phyloP scores from a whole-genome alignment of 305 asterid genomes.

The Fraxinus latifolia region DNA sequence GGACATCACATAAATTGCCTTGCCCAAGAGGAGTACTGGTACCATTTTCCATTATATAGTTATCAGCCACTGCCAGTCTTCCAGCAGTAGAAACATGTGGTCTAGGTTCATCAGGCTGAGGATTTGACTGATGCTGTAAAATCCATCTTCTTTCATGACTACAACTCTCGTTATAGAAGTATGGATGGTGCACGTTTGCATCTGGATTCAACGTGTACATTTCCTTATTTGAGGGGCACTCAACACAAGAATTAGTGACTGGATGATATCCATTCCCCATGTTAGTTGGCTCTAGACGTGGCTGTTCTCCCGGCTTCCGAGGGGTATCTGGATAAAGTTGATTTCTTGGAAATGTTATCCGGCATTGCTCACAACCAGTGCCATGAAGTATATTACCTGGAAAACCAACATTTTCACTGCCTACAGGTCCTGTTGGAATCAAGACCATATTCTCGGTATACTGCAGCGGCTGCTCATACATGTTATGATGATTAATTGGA shows the following conservation, averaged over 20 bases:
- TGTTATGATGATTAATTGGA: constrained; percentile 41
- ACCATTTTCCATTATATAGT: constrained; percentile 54
- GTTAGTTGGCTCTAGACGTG: constrained; percentile 48
- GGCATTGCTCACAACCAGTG: constrained; percentile 57
- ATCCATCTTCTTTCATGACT: constrained; percentile 71
- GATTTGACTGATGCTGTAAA: constrained; percentile 53
- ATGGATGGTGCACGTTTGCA: constrained; percentile 50
- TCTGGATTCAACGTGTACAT: constrained; percentile 49
- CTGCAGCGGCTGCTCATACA: constrained; percentile 61
- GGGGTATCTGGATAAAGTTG: constrained; percentile 53
- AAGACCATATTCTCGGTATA: constrained; percentile 52
- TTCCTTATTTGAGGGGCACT: constrained; percentile 72
- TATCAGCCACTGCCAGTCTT: constrained; percentile 39
- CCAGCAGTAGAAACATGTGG: constrained; percentile 51
- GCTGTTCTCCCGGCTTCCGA: constrained; percentile 61
- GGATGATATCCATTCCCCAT: constrained; percentile 67
- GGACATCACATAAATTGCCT: constrained; percentile 51
- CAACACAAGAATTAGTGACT: constrained; percentile 52
- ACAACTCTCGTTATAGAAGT: constrained; percentile 49
- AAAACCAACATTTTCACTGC: constrained; percentile 58
- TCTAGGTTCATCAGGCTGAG: constrained; percentile 54
- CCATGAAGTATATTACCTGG: constrained; percentile 72
- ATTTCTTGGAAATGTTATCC: constrained; percentile 57
- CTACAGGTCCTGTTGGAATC: constrained; percentile 45
- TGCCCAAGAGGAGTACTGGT: constrained; percentile 45